phyloP scores from a whole-genome alignment of 2,329 filamentous ascomycete genomes.

The Colletotrichum magnum region DNA sequence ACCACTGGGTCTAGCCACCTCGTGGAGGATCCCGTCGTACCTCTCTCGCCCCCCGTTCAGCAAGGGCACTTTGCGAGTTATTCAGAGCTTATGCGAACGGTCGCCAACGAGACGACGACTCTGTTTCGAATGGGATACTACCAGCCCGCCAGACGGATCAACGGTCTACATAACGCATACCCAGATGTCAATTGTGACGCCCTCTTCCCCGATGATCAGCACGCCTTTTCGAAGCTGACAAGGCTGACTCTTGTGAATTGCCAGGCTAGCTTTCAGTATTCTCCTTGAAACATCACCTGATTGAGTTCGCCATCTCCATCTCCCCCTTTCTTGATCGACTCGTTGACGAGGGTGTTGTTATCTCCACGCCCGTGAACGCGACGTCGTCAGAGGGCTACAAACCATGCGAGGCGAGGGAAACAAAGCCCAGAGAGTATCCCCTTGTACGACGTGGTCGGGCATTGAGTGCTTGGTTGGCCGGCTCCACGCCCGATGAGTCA shows the following conservation, averaged over 20 bases:
- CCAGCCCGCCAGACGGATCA: neutral
- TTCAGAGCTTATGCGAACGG: neutral
- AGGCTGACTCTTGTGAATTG: neutral
- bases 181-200: neutral
- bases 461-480: neutral
- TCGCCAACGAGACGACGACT: neutral
- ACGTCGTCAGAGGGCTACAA: slow-evolving; percentile 3
- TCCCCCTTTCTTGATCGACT: neutral
- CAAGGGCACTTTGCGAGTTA: slow-evolving; percentile 3
- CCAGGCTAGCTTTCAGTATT: neutral
- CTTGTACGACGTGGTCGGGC: too few species aligned
- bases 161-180: neutral
- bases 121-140: neutral
- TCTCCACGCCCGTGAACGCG: neutral
- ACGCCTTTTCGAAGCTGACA: slow-evolving; percentile 3
- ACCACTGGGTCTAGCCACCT: neutral
- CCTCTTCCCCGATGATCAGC: neutral
- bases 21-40: neutral
- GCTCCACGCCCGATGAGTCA: neutral
- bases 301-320: neutral
- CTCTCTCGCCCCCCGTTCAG: neutral
- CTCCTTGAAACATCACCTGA: neutral
- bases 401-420: neutral
- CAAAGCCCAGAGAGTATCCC: neutral
- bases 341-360: neutral